Percentiles rank a stretch among this genome's conserved stretches.
phyloP scores from a whole-genome alignment of 1,284 basidiomycete species.

The Mrakiaceae sp. region DNA sequence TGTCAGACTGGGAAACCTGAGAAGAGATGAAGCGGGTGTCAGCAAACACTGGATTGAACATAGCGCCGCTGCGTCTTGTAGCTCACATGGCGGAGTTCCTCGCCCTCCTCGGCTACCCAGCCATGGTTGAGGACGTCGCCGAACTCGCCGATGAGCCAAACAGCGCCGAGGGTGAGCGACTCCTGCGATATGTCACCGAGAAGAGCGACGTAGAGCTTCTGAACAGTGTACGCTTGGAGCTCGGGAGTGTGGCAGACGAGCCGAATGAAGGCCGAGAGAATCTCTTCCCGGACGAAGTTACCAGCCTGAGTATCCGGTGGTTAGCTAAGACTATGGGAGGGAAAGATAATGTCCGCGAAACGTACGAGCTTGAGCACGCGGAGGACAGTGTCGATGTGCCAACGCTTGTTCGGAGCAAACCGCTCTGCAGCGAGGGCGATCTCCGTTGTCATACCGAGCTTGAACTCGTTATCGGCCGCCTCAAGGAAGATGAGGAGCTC shows the following conservation, averaged over 20 bases:
- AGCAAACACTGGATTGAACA: not conserved
- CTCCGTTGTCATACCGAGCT: conserved; percentile 93
- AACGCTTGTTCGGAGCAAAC: conserved; percentile 94
- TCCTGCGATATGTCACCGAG: conserved; percentile 92
- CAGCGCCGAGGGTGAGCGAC: conserved; percentile 78
- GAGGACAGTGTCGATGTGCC: conserved; percentile 98
- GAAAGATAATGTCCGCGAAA: not conserved
- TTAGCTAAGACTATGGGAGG: not conserved
- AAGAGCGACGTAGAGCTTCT: conserved; percentile 80
- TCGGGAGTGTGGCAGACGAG: conserved; percentile 96
- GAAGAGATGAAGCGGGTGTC: not conserved
- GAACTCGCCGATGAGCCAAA: conserved; percentile 97
- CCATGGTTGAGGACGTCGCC: conserved; percentile 80
- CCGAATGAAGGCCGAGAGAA: conserved; percentile 87
- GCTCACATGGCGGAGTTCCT: conserved; percentile 57
- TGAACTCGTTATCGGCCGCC: conserved; percentile 98
- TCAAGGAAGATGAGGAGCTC: conserved; percentile 94
- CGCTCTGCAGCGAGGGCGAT: conserved; percentile 92
- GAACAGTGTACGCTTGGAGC: conserved; percentile 88
- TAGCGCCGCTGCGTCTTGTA: no score
- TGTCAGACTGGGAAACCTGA: conserved; percentile 64
- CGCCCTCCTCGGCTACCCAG: conserved; percentile 74
- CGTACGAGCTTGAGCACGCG: conserved; percentile 76
- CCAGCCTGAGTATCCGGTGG: conserved; percentile 60
- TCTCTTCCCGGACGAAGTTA: conserved; percentile 95